These are phyloP conservation scores for Biscutella laevigata DNA, from an alignment of 441 rosid species.

Conservation along the genomic window DNA sequence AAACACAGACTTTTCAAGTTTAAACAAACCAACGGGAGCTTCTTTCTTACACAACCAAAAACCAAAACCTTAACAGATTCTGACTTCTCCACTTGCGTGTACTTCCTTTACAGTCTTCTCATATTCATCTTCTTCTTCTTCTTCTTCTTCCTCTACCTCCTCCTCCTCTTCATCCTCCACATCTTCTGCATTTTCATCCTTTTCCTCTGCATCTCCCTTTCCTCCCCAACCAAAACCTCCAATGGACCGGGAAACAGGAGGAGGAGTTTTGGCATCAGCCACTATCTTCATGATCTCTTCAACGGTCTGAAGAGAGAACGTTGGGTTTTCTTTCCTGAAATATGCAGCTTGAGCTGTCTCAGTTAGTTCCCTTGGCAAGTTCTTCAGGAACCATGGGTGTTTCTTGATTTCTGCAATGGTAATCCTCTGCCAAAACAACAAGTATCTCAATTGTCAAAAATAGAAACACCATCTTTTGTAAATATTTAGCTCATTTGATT, in stretches of 20 bases:
- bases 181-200: conserved; percentile 32
- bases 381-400: conserved; percentile 68
- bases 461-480: not conserved
- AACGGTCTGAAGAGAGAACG: conserved; percentile 45
- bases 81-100: conserved; percentile 67
- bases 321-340: conserved; percentile 56
- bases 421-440: conserved; percentile 35
- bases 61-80: conserved; percentile 22
- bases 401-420: conserved; percentile 57
- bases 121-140: conserved; percentile 75
- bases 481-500: conserved; percentile 1
- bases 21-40: not conserved
- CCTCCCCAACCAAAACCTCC: conserved; percentile 79
- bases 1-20: no score
- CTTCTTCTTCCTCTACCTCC: conserved; percentile 58
- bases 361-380: conserved; percentile 77
- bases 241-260: conserved; percentile 46
- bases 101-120: conserved; percentile 73
- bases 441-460: not conserved
- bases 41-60: no score
- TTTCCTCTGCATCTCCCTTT: conserved; percentile 32
- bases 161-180: conserved; percentile 45
- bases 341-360: conserved; percentile 72
- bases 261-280: conserved; percentile 51
- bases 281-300: conserved; percentile 67